phyloP scores from a whole-genome alignment of 169 alveolate genomes.

The Cryptosporidium meleagridis region DNA sequence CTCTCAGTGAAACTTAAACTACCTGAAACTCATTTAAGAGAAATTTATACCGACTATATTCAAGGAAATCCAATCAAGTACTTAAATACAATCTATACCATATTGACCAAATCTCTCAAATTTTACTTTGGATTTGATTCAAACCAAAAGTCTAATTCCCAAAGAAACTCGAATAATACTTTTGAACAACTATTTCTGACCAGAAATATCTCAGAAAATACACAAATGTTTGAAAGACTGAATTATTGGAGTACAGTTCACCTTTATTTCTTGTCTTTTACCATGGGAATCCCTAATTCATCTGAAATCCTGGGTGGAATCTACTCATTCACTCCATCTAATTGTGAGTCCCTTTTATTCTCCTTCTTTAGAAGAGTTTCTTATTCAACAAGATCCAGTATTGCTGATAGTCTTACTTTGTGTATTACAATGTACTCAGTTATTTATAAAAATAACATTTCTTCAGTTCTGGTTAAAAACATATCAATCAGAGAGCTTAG shows the following conservation, averaged over 20 bases:
- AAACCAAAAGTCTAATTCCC: background rate
- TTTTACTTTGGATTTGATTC: background rate
- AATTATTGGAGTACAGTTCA: slow-evolving; percentile 62
- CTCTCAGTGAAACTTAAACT: background rate
- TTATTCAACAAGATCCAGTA: slow-evolving; percentile 57
- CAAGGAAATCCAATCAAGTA: slow-evolving; percentile 55
- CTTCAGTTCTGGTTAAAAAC: slow-evolving; percentile 53
- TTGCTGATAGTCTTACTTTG: slow-evolving; percentile 36
- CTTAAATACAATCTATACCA: background rate
- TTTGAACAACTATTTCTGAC: background rate
- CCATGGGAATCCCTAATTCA: slow-evolving; percentile 50
- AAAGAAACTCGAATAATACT: background rate
- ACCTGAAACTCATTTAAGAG: background rate
- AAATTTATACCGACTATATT: slow-evolving; percentile 18
- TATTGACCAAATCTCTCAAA: slow-evolving; percentile 14
- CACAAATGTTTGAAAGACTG: slow-evolving; percentile 48
- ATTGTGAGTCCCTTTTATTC: slow-evolving; percentile 69
- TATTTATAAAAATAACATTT: slow-evolving; percentile 14
- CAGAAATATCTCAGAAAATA: slow-evolving; percentile 3
- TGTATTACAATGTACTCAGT: slow-evolving; percentile 59
- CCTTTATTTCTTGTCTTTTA: slow-evolving; percentile 45
- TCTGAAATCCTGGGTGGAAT: slow-evolving; percentile 56
- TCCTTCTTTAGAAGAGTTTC: slow-evolving; percentile 38
- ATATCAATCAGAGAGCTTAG: background rate
- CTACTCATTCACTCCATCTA: slow-evolving; percentile 33